Conservation (phyloP, 495 filamentous ascomycete genomes). For the Hypomontagnella monticulosa region DNA sequence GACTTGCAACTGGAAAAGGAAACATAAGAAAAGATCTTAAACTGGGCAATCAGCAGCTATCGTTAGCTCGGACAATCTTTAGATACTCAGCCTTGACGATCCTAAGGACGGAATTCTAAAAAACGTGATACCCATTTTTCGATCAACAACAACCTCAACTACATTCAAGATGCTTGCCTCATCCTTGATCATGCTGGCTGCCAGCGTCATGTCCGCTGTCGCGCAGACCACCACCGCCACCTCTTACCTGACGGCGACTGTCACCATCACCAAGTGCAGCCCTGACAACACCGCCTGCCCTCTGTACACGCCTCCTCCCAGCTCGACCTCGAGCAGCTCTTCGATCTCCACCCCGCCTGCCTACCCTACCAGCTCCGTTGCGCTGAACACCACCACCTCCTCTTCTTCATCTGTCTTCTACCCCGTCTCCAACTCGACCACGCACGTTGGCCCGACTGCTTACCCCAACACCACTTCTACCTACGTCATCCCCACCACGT, state of each 20-base stretch:
- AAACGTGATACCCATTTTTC: conserved; percentile 37
- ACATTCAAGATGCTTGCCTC: conserved; percentile 41
- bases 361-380: conserved; percentile 8
- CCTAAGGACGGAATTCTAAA: conserved; percentile 14
- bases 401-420: conserved; percentile 42
- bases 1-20: too few relatives aligned
- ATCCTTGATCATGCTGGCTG: conserved; percentile 43
- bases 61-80: conserved; percentile 12
- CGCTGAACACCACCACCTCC: conserved; percentile 43
- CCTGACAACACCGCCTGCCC: conserved; percentile 58
- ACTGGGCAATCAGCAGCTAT: conserved; percentile 8
- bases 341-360: conserved; percentile 2
- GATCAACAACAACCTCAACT: conserved; percentile 28
- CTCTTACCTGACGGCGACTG: conserved; percentile 54
- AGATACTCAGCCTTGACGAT: conserved; percentile 20
- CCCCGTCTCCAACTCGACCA: conserved; percentile 52
- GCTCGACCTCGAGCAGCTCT: conserved; percentile 18
- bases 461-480: conserved; percentile 41
- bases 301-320: conserved; percentile 43
- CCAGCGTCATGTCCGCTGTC: conserved; percentile 39
- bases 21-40: conserved; percentile 16
- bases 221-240: conserved; percentile 54
- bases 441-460: conserved; percentile 49
- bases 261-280: conserved; percentile 61
- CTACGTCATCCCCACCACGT: conserved; percentile 41